Conservation (phyloP, 192 early-diverging fungal species). For the Coemansia sp. region DNA sequence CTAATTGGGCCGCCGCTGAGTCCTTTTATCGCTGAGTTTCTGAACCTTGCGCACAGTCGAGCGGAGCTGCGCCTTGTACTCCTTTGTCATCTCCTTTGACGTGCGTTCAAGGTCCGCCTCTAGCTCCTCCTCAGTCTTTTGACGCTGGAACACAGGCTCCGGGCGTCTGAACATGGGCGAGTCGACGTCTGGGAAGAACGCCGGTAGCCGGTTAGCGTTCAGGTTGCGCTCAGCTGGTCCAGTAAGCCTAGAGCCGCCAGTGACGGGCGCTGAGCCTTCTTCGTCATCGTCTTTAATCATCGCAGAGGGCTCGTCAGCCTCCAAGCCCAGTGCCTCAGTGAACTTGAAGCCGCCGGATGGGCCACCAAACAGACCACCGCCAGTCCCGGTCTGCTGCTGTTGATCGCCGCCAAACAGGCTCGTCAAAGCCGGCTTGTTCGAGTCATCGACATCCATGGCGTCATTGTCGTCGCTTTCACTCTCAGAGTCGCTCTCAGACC, state of each 20-base stretch:
- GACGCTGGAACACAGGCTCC: conserved; percentile 50
- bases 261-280: conserved; percentile 21
- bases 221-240: conserved; percentile 43
- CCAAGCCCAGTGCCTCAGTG: conserved; percentile 44
- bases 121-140: conserved; percentile 52
- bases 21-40: conserved; percentile 24
- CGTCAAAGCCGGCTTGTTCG: not conserved
- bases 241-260: conserved; percentile 29
- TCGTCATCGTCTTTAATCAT: conserved; percentile 10
- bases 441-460: conserved; percentile 43
- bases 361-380: conserved; percentile 30
- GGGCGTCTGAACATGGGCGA: conserved; percentile 38
- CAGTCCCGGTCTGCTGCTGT: not conserved
- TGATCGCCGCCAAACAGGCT: conserved; percentile 23
- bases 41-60: conserved; percentile 26
- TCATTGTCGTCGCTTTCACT: conserved; percentile 10
- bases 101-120: conserved; percentile 29
- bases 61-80: conserved; percentile 49
- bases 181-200: conserved; percentile 49
- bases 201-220: conserved; percentile 48
- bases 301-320: conserved; percentile 49
- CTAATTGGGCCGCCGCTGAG: conserved; percentile 8
- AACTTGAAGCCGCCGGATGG: conserved; percentile 28
- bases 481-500: conserved; percentile 16
- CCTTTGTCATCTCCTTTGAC: conserved; percentile 24